Conservation (phyloP, 192 early-diverging fungal genomes). For the Gigaspora rosea region DNA sequence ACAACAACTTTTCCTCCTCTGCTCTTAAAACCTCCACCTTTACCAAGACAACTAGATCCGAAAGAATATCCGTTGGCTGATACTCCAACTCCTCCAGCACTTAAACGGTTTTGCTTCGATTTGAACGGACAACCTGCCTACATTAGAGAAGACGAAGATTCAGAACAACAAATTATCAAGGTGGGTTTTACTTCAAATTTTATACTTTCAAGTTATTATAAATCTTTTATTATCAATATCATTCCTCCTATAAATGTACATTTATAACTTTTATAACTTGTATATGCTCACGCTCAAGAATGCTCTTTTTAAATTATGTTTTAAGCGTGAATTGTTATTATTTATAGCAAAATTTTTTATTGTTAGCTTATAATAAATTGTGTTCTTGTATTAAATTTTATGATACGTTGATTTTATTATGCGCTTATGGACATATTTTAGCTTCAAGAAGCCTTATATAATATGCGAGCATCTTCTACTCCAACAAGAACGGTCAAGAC, state of each 20-base stretch:
- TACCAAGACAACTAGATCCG: conserved; percentile 55
- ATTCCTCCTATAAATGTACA: too few species aligned
- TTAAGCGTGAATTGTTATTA: too few species aligned
- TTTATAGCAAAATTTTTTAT: too few species aligned
- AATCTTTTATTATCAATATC: too few species aligned
- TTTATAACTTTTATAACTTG: too few species aligned
- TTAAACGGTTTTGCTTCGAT: conserved; percentile 82
- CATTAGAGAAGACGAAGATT: conserved; percentile 63
- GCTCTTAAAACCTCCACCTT: conserved; percentile 58
- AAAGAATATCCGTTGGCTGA: conserved; percentile 73
- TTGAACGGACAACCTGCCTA: conserved; percentile 71
- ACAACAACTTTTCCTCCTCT: conserved; percentile 81
- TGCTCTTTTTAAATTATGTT: too few species aligned
- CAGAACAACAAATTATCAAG: conserved; percentile 49
- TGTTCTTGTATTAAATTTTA: too few species aligned
- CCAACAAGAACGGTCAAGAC: conserved; percentile 35
- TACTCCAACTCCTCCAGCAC: conserved; percentile 71
- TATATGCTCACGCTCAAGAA: too few species aligned
- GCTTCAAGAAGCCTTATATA: conserved; percentile 49
- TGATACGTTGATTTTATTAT: not conserved
- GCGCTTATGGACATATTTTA: conserved; percentile 9
- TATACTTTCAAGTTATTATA: not conserved
- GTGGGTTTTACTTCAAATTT: conserved; percentile 10
- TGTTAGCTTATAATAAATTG: too few species aligned
- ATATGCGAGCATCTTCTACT: conserved; percentile 46